A percentile compares a stretch with the other conserved stretches of the same genome.
Evolutionary conservation across 192 early-diverging fungal genomes (phyloP).

Genomic region (Coemansia sp.): DNA sequence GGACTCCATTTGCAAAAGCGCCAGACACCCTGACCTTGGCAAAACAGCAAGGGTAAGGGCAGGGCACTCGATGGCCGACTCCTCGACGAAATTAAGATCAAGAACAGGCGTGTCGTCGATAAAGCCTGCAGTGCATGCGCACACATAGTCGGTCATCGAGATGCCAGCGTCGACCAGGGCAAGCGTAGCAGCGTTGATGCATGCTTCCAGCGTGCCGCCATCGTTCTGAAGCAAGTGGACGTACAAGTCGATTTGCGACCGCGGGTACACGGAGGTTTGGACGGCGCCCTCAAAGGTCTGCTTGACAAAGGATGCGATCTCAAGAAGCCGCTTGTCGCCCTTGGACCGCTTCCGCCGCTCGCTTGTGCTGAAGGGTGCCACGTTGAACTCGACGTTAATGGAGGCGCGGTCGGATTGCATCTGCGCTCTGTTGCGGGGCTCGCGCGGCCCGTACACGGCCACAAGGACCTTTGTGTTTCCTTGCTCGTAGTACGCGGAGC

Average conservation of each 20-base stretch:
- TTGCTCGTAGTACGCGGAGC: slow-evolving; percentile 92
- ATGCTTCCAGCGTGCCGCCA: slow-evolving; percentile 79
- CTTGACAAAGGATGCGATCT: slow-evolving; percentile 80
- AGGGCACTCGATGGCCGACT: slow-evolving; percentile 78
- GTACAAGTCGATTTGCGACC: slow-evolving; percentile 92
- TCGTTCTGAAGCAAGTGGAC: slow-evolving; percentile 93
- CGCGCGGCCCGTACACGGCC: slow-evolving; percentile 91
- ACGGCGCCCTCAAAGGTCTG: slow-evolving; percentile 94
- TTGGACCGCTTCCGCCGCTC: slow-evolving; percentile 84
- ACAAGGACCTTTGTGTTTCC: slow-evolving; percentile 94
- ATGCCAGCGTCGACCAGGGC: slow-evolving; percentile 83
- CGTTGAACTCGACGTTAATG: slow-evolving; percentile 88
- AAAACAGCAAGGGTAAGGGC: slow-evolving; percentile 85
- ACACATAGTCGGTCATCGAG: slow-evolving; percentile 82
- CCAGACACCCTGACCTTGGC: slow-evolving; percentile 82
- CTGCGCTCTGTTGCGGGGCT: slow-evolving; percentile 64
- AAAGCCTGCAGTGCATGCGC: slow-evolving; percentile 86
- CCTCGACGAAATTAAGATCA: slow-evolving; percentile 90
- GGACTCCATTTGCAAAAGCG: slow-evolving; percentile 86
- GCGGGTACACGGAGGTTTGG: slow-evolving; percentile 69
- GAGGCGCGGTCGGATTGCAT: slow-evolving; percentile 71
- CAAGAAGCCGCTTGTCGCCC: slow-evolving; percentile 88
- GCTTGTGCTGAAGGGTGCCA: slow-evolving; percentile 89
- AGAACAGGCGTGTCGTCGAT: slow-evolving; percentile 70
- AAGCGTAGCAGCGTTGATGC: slow-evolving; percentile 83